Percentiles rank a stretch among this genome's conserved stretches.
phyloP scores from a whole-genome alignment of 1,284 basidiomycete species.

The Trichosporon sp. region DNA sequence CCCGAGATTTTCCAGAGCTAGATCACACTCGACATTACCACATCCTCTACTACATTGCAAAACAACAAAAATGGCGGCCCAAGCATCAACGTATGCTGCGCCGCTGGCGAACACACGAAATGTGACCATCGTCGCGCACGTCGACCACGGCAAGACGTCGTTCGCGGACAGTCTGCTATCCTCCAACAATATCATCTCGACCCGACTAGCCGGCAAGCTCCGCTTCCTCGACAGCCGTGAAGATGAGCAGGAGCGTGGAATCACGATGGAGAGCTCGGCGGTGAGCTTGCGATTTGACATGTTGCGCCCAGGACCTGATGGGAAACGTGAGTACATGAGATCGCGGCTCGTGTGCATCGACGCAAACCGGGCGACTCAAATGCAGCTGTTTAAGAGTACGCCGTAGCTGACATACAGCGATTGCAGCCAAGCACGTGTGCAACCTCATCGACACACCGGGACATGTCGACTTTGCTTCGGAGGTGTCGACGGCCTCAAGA shows the following conservation, averaged over 20 bases:
- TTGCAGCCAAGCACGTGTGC: constrained; percentile 41
- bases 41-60: neutral
- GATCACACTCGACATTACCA: neutral
- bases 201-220: constrained; percentile 91
- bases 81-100: constrained; percentile 31
- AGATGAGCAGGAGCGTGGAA: constrained; percentile 95
- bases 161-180: constrained; percentile 93
- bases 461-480: constrained; percentile 96
- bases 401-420: constrained; percentile 17
- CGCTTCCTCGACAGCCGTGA: constrained; percentile 92
- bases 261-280: constrained; percentile 98
- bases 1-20: neutral
- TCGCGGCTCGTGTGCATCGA: neutral
- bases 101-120: constrained; percentile 46
- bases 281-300: constrained; percentile 74
- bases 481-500: constrained; percentile 89
- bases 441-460: constrained; percentile 99
- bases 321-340: constrained; percentile 13
- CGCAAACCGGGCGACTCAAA: no score
- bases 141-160: constrained; percentile 80
- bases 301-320: constrained; percentile 54
- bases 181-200: constrained; percentile 95
- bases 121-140: constrained; percentile 48
- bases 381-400: no score
- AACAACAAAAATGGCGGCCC: neutral